A percentile compares a stretch with the other conserved stretches of the same genome.
Evolutionary conservation across 2,329 filamentous ascomycete species (phyloP).

Genomic region (Coleophoma crateriformis): DNA sequence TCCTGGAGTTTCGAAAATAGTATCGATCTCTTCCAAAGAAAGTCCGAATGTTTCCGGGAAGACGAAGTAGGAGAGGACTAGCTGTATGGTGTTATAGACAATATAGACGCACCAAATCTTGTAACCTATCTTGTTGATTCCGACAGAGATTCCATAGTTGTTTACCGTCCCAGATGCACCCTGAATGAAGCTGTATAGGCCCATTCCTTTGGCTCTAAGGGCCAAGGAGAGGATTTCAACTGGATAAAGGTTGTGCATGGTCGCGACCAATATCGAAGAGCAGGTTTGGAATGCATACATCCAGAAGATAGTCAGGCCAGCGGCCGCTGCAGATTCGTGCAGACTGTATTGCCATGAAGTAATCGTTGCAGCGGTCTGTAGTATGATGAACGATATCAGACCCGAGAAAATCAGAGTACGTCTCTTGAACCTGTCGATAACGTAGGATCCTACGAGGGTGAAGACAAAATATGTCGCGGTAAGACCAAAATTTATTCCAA

Average conservation of each 20-base stretch:
- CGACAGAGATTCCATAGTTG: slow-evolving; percentile 38
- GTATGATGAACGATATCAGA: slow-evolving; percentile 35
- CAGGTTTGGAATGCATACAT: slow-evolving; percentile 43
- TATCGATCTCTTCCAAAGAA: slow-evolving; percentile 66
- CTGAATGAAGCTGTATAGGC: slow-evolving; percentile 20
- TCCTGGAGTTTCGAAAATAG: slow-evolving; percentile 46
- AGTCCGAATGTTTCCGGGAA: slow-evolving; percentile 71
- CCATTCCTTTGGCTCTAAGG: slow-evolving; percentile 30
- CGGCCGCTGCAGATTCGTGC: slow-evolving; percentile 25
- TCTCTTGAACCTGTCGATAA: slow-evolving; percentile 15
- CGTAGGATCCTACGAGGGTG: slow-evolving; percentile 11
- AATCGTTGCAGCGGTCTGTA: slow-evolving; percentile 39
- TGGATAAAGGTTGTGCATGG: slow-evolving; percentile 26
- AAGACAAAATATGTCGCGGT: slow-evolving; percentile 15
- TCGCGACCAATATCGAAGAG: slow-evolving; percentile 38
- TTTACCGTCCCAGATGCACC: slow-evolving; percentile 23
- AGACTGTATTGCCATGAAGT: slow-evolving; percentile 39
- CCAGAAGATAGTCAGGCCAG: slow-evolving; percentile 38
- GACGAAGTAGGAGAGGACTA: slow-evolving; percentile 45
- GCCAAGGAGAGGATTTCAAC: slow-evolving; percentile 29
- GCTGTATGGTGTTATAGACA: slow-evolving; percentile 40
- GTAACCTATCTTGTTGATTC: slow-evolving; percentile 39
- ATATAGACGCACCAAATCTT: slow-evolving; percentile 47
- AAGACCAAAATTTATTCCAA: slow-evolving; percentile 15
- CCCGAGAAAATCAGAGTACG: slow-evolving; percentile 39